phyloP scores from a whole-genome alignment of 75 land plant species.

The Pseudotsuga menziesii region DNA sequence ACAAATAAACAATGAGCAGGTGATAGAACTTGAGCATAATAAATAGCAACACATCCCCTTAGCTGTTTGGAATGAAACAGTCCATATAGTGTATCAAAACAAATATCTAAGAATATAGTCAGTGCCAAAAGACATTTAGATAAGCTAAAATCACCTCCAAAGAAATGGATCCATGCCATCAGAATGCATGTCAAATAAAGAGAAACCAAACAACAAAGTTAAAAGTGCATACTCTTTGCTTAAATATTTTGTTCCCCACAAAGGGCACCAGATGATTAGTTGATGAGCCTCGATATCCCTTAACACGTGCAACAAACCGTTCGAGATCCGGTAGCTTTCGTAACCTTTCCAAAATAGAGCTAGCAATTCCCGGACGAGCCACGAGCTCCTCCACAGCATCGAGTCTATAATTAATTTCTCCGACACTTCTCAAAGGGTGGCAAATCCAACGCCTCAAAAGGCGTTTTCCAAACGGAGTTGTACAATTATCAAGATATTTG shows the following conservation, averaged over 20 bases:
- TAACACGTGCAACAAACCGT: constrained; percentile 66
- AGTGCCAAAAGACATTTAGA: too few relatives aligned
- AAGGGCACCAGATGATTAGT: constrained; percentile 38
- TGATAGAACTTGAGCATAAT: background rate
- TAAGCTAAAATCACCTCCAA: background rate
- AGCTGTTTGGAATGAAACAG: background rate
- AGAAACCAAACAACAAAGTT: background rate
- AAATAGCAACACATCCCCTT: background rate
- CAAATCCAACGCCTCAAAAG: constrained; percentile 89
- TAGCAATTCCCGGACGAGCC: constrained; percentile 35
- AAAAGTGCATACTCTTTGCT: constrained; percentile 41
- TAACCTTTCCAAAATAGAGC: constrained; percentile 35
- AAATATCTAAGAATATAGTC: background rate
- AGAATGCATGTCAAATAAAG: background rate
- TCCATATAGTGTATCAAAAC: background rate
- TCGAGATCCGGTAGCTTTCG: constrained; percentile 84
- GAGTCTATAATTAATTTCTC: constrained; percentile 63
- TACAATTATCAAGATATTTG: constrained; percentile 71
- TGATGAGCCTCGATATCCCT: constrained; percentile 48
- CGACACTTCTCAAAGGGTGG: constrained; percentile 72
- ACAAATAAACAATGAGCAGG: background rate
- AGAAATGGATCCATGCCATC: background rate
- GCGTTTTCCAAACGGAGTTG: constrained; percentile 87
- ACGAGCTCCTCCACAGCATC: constrained; percentile 64
- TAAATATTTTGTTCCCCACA: constrained; percentile 39